Percentiles rank a stretch among this genome's conserved stretches.
phyloP scores from a whole-genome alignment of 2,329 filamentous ascomycete species.

The Davidsoniella eucalypti region DNA sequence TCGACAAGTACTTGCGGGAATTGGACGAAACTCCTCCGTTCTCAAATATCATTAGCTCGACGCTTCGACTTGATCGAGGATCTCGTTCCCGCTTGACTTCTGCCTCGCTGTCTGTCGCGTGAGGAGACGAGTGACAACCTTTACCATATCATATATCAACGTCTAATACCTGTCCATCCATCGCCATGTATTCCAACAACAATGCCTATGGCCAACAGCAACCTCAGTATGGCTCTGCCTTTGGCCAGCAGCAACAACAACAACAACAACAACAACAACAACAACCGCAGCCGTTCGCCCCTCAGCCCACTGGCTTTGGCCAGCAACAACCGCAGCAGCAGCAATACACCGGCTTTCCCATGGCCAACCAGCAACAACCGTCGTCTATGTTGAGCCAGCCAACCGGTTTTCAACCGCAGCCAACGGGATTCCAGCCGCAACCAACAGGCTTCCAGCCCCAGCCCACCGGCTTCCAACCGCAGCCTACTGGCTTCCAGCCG shows the following conservation, averaged over 20 bases:
- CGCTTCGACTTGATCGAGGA: too few species aligned
- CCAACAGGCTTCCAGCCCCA: conserved; percentile 11
- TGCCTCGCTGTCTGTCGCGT: neutral
- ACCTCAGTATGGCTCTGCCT: conserved; percentile 40
- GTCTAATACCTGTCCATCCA: neutral
- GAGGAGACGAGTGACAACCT: neutral
- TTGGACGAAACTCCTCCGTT: neutral
- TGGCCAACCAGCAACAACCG: conserved; percentile 33
- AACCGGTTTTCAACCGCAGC: conserved; percentile 9
- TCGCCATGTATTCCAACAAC: conserved; percentile 72
- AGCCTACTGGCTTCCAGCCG: conserved; percentile 28
- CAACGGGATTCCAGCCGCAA: conserved; percentile 10
- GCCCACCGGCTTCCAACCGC: conserved; percentile 16
- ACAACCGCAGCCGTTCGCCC: conserved; percentile 36
- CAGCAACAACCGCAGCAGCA: conserved; percentile 31
- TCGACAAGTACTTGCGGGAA: neutral
- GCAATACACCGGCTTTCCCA: conserved; percentile 44
- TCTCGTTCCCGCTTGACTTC: neutral
- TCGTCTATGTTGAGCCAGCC: conserved; percentile 44
- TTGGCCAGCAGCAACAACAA: conserved; percentile 19
- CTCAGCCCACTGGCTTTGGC: conserved; percentile 44
- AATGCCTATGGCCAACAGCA: conserved; percentile 53
- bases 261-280: conserved; percentile 24
- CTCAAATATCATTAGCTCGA: neutral
- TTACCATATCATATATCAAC: too few species aligned